Conservation (phyloP, 108 stramenopile species). For the Nannochloropsis oceanica region DNA sequence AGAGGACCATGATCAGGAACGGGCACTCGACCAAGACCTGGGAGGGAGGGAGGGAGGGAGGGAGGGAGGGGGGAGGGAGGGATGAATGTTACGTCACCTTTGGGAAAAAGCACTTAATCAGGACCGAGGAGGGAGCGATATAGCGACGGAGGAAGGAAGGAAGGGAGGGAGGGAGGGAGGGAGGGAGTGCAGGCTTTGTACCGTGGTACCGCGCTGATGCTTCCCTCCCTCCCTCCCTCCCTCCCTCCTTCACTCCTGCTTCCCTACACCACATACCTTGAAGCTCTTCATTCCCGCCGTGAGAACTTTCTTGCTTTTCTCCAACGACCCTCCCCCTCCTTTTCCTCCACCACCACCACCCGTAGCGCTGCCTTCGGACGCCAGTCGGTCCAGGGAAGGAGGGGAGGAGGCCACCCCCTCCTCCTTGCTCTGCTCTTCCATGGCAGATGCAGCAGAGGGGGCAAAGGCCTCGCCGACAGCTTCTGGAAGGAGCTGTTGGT, state of each 20-base stretch:
- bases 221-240: too few relatives aligned
- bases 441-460: background rate
- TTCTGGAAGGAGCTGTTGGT: background rate
- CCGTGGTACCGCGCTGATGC: too few relatives aligned
- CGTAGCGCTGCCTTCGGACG: background rate
- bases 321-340: background rate
- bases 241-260: background rate
- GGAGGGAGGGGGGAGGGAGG: background rate
- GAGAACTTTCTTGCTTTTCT: background rate
- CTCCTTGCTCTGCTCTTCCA: background rate
- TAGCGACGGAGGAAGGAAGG: background rate
- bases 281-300: background rate
- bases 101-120: constrained; percentile 72
- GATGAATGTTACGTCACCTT: background rate
- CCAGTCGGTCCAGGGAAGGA: background rate
- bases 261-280: background rate
- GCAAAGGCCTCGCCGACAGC: background rate
- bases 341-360: background rate
- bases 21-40: constrained; percentile 76
- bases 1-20: constrained; percentile 72
- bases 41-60: constrained; percentile 28
- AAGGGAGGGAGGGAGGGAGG: background rate
- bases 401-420: constrained; percentile 23
- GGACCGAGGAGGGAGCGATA: constrained; percentile 41
- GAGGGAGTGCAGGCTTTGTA: too few relatives aligned